Evolutionary conservation across 345 rosid genomes (phyloP).

Genomic region (Nephelium lappaceum): DNA sequence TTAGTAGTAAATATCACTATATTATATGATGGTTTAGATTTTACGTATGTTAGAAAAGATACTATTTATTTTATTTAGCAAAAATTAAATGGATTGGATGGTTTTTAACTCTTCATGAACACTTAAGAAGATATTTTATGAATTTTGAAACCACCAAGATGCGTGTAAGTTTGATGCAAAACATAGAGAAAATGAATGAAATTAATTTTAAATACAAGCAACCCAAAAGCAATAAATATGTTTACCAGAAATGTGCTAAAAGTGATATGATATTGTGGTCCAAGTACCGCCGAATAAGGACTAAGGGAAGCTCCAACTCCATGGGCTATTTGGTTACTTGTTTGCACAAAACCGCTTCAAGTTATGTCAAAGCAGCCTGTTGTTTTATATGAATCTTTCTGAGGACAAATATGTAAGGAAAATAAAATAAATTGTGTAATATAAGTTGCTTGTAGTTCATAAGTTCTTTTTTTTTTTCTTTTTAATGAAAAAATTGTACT

Average conservation of each 20-base stretch:
- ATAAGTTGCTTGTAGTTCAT: background rate
- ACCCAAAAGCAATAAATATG: background rate
- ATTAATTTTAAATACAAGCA: background rate
- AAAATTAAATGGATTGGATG: no score
- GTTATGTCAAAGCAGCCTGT: constrained; percentile 50
- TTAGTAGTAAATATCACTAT: no score
- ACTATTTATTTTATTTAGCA: no score
- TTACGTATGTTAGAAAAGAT: no score
- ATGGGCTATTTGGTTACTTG: constrained; percentile 19
- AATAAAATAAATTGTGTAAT: background rate
- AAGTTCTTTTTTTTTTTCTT: no score
- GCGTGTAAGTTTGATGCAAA: no score
- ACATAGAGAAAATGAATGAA: background rate
- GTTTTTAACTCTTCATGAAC: no score
- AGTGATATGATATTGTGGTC: constrained; percentile 24
- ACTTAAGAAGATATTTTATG: no score
- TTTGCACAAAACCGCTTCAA: constrained; percentile 55
- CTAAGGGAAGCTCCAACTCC: constrained; percentile 47
- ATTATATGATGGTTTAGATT: no score
- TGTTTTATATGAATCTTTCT: constrained; percentile 31
- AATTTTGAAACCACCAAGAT: background rate
- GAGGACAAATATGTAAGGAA: background rate
- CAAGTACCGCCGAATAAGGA: constrained; percentile 16
- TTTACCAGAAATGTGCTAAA: constrained; percentile 30
- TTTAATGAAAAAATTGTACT: background rate